Base-by-base conservation (phyloP, 75 land plant species). In the Isoetes taiwanensis region DNA sequence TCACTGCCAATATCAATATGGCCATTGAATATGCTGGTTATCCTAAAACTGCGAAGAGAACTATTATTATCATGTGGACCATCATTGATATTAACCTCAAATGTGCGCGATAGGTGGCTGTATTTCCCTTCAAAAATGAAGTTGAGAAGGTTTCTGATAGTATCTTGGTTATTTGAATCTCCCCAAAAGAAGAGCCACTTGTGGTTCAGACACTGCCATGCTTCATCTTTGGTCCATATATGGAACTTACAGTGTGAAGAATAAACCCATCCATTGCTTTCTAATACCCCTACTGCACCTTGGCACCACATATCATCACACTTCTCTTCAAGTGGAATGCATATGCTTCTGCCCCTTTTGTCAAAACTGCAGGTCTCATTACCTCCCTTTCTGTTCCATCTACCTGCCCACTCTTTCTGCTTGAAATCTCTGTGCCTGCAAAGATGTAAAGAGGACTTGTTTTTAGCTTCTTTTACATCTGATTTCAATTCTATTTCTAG, bases 131-230 rank as follows among this genome's bases (percentile, higher is more conserved):
- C 76, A 1, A 91, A 72, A 2, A 87, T 59, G 39, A 91, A 81
- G 32, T 61, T 54, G 8, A 87, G 69, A 11, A 91, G 35, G 75
- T 91, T 91, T 6, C 95, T 61, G 16, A 91, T 72, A n/a, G 89
- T 80, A 64, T 91, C 97, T 2, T 74, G 77, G 57, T 76, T 77
- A 68, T 86, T 91, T 35, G 94, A 86, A 57, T 91, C 97, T 12
- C 97, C 97, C 97, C 97, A 91, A 66, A 83, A 91, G 76, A 91
- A 78, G 38, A 91, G 64, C 94, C 88, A 86, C 32, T 68, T 31
- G 10, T 59, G 61, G 21, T 54, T 37, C 53, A 91, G 64, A 74
- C 94, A 83, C 4, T 52, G 29, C 97, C 94, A 91, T 0, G 97
- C 97, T 9, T 67, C 58, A 1, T 63, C 57, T 2, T 41, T 28